These are phyloP conservation scores for Auricularia auricula-judae DNA, from an alignment of 768 basidiomycete genomes.

Conservation along the genomic window DNA sequence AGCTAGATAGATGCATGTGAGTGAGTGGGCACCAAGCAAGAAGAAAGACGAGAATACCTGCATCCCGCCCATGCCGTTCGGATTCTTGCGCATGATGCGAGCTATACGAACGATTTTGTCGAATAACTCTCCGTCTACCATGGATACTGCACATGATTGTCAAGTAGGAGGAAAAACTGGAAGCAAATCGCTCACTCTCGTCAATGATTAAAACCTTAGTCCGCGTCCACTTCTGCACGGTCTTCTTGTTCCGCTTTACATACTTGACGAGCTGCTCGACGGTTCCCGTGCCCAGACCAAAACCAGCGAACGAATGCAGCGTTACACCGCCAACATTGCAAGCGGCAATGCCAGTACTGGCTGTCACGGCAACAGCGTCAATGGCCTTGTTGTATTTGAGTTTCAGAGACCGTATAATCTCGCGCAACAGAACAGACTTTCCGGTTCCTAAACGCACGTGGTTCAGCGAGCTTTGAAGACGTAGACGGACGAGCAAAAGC, in stretches of 20 bases:
- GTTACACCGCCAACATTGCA: conserved; percentile 96
- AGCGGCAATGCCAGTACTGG: conserved; percentile 93
- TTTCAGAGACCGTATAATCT: conserved; percentile 71
- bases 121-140: conserved; percentile 90
- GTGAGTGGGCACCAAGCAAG: background rate
- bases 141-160: conserved; percentile 57
- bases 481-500: conserved; percentile 5
- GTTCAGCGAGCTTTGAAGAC: background rate
- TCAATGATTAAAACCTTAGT: conserved; percentile 58
- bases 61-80: conserved; percentile 82
- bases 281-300: conserved; percentile 68
- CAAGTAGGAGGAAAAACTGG: background rate
- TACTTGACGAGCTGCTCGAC: conserved; percentile 52
- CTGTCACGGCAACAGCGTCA: conserved; percentile 86
- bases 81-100: conserved; percentile 45
- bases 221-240: conserved; percentile 64
- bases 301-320: conserved; percentile 91
- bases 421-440: conserved; percentile 87
- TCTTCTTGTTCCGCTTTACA: conserved; percentile 77
- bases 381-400: conserved; percentile 38
- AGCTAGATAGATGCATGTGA: conserved; percentile 33
- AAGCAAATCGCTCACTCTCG: conserved; percentile 23
- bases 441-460: conserved; percentile 63
- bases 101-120: conserved; percentile 81
- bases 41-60: conserved; percentile 39